Conservation (phyloP, 495 filamentous ascomycete species). For the Neurospora sp. region DNA sequence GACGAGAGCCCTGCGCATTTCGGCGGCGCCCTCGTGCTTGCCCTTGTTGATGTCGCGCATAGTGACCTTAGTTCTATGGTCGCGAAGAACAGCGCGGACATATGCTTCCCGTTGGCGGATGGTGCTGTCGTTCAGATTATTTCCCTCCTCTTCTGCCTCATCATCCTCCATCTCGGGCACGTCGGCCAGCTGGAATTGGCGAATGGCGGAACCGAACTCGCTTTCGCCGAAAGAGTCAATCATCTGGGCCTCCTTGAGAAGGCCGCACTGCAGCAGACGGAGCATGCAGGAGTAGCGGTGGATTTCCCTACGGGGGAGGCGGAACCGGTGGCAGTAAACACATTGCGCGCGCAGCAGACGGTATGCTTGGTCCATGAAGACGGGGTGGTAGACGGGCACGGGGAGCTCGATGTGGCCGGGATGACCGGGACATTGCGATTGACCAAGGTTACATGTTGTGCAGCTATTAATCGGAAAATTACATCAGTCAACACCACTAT, state of each 20-base stretch:
- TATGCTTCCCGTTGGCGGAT: conserved; percentile 58
- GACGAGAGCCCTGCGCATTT: conserved; percentile 62
- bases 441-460: conserved; percentile 75
- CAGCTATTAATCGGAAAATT: conserved; percentile 45
- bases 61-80: conserved; percentile 37
- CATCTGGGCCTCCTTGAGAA: conserved; percentile 61
- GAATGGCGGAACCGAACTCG: conserved; percentile 24
- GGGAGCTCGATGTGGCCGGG: conserved; percentile 92
- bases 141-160: conserved; percentile 23
- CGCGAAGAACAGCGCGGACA: conserved; percentile 55
- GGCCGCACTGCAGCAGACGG: conserved; percentile 72
- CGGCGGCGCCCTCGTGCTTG: conserved; percentile 73
- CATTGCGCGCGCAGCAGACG: conserved; percentile 79
- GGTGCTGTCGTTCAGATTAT: conserved; percentile 28
- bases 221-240: conserved; percentile 50
- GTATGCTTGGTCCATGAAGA: conserved; percentile 84
- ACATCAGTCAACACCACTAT: conserved; percentile 11
- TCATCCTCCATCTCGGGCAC: conserved; percentile 14
- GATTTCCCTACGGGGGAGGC: conserved; percentile 59
- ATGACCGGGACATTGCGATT: conserved; percentile 80
- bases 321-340: conserved; percentile 77
- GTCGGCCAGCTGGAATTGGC: conserved; percentile 10
- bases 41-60: conserved; percentile 45
- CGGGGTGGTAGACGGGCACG: conserved; percentile 82
- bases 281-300: conserved; percentile 78